Conservation (phyloP, 371 early-diverging fungal species). For the Mucor plumbeus region DNA sequence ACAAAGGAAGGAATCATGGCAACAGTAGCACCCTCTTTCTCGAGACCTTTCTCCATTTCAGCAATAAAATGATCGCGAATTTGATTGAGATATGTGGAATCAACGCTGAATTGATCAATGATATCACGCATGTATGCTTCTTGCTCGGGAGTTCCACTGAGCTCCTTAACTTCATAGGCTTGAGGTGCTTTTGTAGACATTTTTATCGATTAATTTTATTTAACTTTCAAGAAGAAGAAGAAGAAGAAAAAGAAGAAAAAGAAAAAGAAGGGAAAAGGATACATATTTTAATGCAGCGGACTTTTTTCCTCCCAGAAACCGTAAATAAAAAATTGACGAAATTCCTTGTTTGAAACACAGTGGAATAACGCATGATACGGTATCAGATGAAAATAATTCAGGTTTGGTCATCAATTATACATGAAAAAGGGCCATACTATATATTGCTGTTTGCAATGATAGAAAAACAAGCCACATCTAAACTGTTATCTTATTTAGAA, state of each 20-base stretch:
- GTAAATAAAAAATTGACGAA: background rate
- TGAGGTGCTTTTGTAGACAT: slow-evolving; percentile 24
- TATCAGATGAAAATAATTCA: background rate
- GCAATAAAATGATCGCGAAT: slow-evolving; percentile 71
- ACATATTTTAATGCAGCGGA: slow-evolving; percentile 27
- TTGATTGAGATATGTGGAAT: slow-evolving; percentile 58
- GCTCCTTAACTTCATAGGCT: slow-evolving; percentile 29
- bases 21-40: slow-evolving; percentile 62
- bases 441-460: background rate
- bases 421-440: background rate
- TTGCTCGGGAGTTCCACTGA: slow-evolving; percentile 57
- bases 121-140: slow-evolving; percentile 52
- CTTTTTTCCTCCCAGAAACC: slow-evolving; percentile 49
- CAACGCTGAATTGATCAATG: slow-evolving; percentile 63
- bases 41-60: slow-evolving; percentile 80
- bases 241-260: slow-evolving; percentile 16
- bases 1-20: slow-evolving; percentile 86
- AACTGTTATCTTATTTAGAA: background rate
- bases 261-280: slow-evolving; percentile 6
- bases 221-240: background rate
- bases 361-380: slow-evolving; percentile 19
- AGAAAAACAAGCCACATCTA: background rate
- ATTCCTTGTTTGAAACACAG: slow-evolving; percentile 15
- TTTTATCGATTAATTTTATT: slow-evolving; percentile 11
- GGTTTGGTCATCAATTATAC: slow-evolving; percentile 1